Percentiles rank a stretch among this genome's conserved stretches.
Evolutionary conservation across 1,284 basidiomycete genomes (phyloP).

Genomic region (Sanghuangporus sanghuang): DNA sequence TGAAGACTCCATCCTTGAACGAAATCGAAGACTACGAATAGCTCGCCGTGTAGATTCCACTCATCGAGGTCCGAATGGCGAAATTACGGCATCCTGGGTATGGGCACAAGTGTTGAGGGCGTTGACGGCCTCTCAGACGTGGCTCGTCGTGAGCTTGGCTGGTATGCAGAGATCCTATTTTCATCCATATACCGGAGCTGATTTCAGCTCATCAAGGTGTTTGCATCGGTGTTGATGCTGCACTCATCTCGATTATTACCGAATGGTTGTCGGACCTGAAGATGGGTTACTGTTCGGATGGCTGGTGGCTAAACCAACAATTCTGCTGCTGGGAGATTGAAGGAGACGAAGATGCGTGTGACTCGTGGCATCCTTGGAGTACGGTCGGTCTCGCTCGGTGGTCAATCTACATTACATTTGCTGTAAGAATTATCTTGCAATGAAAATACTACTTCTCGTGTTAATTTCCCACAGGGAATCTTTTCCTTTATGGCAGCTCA

Average conservation of each 20-base stretch:
- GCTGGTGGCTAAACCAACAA: slow-evolving; percentile 98
- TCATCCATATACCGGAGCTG: slow-evolving; percentile 1
- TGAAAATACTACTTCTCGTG: slow-evolving; percentile 3
- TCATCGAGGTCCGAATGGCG: slow-evolving; percentile 46
- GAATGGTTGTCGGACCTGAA: slow-evolving; percentile 98
- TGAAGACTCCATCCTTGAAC: slow-evolving; percentile 87
- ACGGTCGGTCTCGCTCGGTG: slow-evolving; percentile 70
- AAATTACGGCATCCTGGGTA: slow-evolving; percentile 49
- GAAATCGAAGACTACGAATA: slow-evolving; percentile 66
- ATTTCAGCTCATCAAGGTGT: slow-evolving; percentile 50
- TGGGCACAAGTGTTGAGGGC: slow-evolving; percentile 58
- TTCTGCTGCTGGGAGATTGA: slow-evolving; percentile 98
- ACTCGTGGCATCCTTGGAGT: slow-evolving; percentile 94
- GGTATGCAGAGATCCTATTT: slow-evolving; percentile 47
- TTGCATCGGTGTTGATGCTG: slow-evolving; percentile 90
- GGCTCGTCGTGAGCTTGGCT: slow-evolving; percentile 79
- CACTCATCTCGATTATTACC: slow-evolving; percentile 93
- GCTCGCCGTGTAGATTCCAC: slow-evolving; percentile 43
- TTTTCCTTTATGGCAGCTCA: slow-evolving; percentile 86
- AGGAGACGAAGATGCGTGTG: slow-evolving; percentile 76
- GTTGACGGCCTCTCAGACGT: slow-evolving; percentile 49
- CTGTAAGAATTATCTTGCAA: slow-evolving; percentile 47
- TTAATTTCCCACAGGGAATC: slow-evolving; percentile 41
- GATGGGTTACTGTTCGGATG: slow-evolving; percentile 93
- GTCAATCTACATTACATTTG: slow-evolving; percentile 84